These are phyloP conservation scores for Thelephora aurantiotincta DNA, from an alignment of 768 basidiomycete genomes.

Conservation along the genomic window DNA sequence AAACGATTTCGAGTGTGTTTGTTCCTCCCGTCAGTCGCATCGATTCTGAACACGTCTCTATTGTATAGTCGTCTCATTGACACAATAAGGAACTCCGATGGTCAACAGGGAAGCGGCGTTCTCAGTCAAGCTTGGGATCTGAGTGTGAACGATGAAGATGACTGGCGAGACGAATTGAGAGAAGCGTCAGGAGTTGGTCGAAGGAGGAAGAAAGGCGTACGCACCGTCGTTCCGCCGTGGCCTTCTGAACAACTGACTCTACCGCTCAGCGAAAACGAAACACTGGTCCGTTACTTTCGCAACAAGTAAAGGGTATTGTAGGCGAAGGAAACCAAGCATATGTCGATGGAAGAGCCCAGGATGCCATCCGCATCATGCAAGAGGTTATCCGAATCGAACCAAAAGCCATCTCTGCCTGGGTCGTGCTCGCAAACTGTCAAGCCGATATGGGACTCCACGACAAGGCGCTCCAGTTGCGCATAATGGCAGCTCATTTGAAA, in stretches of 20 bases:
- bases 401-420: conserved; percentile 72
- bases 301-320: conserved; percentile 58
- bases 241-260: conserved; percentile 1
- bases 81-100: conserved; percentile 43
- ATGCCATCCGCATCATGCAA: conserved; percentile 70
- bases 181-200: conserved; percentile 62
- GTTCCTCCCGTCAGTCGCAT: background rate
- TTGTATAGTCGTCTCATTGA: conserved; percentile 47
- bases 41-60: background rate
- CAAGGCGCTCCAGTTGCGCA: conserved; percentile 67
- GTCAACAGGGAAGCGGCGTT: conserved; percentile 26
- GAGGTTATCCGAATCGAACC: conserved; percentile 94
- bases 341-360: conserved; percentile 48
- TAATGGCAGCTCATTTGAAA: conserved; percentile 83
- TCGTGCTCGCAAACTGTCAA: conserved; percentile 75
- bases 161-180: conserved; percentile 62
- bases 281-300: conserved; percentile 47
- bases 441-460: conserved; percentile 53
- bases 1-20: conserved; percentile 39
- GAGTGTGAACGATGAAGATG: conserved; percentile 27
- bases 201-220: conserved; percentile 30
- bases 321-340: conserved; percentile 84
- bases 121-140: conserved; percentile 65
- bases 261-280: conserved; percentile 24
- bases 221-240: background rate